A percentile compares a stretch with the other conserved stretches of the same genome.
Evolutionary conservation across 2,329 filamentous ascomycete species (phyloP).

Genomic region (Phialophora expanda): DNA sequence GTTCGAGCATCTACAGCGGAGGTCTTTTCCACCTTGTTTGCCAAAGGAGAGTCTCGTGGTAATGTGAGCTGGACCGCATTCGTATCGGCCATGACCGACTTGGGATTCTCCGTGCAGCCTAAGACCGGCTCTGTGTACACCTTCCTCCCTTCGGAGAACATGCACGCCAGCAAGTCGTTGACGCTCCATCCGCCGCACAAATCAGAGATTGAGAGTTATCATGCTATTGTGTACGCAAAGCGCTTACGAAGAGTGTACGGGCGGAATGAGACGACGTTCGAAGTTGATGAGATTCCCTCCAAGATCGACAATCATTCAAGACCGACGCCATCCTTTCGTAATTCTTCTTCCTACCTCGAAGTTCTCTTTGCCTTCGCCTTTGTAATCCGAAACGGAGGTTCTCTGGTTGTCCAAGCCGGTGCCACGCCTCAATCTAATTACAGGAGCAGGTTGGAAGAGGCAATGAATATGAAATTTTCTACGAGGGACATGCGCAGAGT

Average conservation of each 20-base stretch:
- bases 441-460: too few relatives aligned
- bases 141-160: slow-evolving; percentile 28
- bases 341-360: too few relatives aligned
- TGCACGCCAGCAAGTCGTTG: not conserved
- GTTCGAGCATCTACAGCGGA: slow-evolving; percentile 49
- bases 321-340: too few relatives aligned
- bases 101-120: slow-evolving; percentile 51
- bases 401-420: too few relatives aligned
- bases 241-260: not conserved
- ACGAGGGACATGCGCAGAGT: too few relatives aligned
- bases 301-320: too few relatives aligned
- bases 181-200: slow-evolving; percentile 6
- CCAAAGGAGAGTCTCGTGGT: slow-evolving; percentile 38
- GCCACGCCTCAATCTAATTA: too few relatives aligned
- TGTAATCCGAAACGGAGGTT: too few relatives aligned
- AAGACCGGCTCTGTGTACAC: slow-evolving; percentile 53
- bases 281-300: not conserved
- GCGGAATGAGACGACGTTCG: slow-evolving; percentile 1
- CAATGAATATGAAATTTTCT: too few relatives aligned
- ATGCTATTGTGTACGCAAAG: not conserved
- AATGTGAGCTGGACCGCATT: slow-evolving; percentile 44
- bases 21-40: slow-evolving; percentile 47
- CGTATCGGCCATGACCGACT: slow-evolving; percentile 49
- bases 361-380: too few relatives aligned
- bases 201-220: not conserved